Evolutionary conservation across 1,139 yeast genomes (phyloP), one percentile per base, ranked within the genome.

Genomic region (Suhomyces chickasaworum): DNA sequence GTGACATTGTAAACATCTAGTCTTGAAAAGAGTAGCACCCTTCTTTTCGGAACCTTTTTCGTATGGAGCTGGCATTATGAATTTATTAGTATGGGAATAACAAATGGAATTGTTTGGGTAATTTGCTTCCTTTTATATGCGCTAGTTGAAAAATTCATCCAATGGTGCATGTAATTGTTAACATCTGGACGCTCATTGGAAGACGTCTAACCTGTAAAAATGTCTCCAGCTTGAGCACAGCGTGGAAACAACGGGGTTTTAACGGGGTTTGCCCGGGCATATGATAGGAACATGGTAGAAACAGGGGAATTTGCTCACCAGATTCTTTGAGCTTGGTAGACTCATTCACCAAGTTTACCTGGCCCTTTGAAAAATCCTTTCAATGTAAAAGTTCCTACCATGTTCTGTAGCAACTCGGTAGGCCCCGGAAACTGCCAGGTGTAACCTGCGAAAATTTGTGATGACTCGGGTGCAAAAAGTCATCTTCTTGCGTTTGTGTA

Each of bases 1-100:
- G 86, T 93, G 99, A 77, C 99, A 93, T 80, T 93, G 99, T 64
- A 90, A 82, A 78, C 99, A 93, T 85, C 99, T 89, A 59, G 98
- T 93, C 81, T 93, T 93, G 86, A 93, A 93, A 61, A 93, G 83
- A 69, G 89, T 89, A 59, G 98, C 97, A 81, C 99, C 99, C 80
- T 93, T 93, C 83, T 90, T 89, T 69, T 88, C 95, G 67, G 84
- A 82, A 71, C 97, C 96, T 64, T 76, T 69, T 75, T 80, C 84
- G 69, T 56, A 80, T 74, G 77, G 76, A 70, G 84, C 84, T 72
- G 85, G 84, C 85, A 80, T 80, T 43, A 46, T 37, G 43, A 29
- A 17, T 22, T 42, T 33, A 21, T 18, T 30, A 20, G 42, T 31
- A 36, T 37, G 39, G 25, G 30, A 37, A 30, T 27, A 25, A 23